A percentile compares a stretch with the other conserved stretches of the same genome.
These are phyloP conservation scores for Cicer judaicum DNA, from an alignment of 306 rosid genomes.

Conservation along the genomic window DNA sequence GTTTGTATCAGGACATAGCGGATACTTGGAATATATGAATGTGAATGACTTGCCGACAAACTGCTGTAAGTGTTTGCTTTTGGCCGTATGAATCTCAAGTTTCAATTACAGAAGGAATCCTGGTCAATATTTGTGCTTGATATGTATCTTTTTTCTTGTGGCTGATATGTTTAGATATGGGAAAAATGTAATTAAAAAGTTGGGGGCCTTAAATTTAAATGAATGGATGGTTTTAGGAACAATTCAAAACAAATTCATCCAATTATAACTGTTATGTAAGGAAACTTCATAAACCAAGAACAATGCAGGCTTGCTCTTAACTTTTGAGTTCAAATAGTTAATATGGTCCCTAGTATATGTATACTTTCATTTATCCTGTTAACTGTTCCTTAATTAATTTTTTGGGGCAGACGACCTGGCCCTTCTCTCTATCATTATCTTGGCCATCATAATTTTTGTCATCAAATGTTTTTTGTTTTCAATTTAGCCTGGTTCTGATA, in stretches of 20 bases:
- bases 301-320: slow-evolving; percentile 6
- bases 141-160: slow-evolving; percentile 17
- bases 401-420: slow-evolving; percentile 21
- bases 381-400: slow-evolving; percentile 25
- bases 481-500: slow-evolving; percentile 18
- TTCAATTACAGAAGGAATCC: slow-evolving; percentile 37
- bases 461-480: slow-evolving; percentile 30
- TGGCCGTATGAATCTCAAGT: slow-evolving; percentile 23
- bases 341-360: background rate
- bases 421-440: slow-evolving; percentile 25
- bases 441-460: slow-evolving; percentile 34
- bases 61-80: slow-evolving; percentile 72
- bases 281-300: slow-evolving; percentile 29
- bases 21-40: slow-evolving; percentile 65
- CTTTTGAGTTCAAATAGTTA: slow-evolving; percentile 22
- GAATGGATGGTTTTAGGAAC: slow-evolving; percentile 20
- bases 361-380: slow-evolving; percentile 24
- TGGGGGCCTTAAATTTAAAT: slow-evolving; percentile 23
- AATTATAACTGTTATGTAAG: slow-evolving; percentile 20
- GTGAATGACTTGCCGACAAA: slow-evolving; percentile 75
- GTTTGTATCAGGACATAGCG: slow-evolving; percentile 74
- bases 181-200: slow-evolving; percentile 27
- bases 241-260: slow-evolving; percentile 2
- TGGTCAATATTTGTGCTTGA: slow-evolving; percentile 2
- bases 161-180: background rate